Evolutionary conservation across 1,284 basidiomycete genomes (phyloP), one percentile per base, ranked within the genome.

Genomic region (Pascua guehoae): DNA sequence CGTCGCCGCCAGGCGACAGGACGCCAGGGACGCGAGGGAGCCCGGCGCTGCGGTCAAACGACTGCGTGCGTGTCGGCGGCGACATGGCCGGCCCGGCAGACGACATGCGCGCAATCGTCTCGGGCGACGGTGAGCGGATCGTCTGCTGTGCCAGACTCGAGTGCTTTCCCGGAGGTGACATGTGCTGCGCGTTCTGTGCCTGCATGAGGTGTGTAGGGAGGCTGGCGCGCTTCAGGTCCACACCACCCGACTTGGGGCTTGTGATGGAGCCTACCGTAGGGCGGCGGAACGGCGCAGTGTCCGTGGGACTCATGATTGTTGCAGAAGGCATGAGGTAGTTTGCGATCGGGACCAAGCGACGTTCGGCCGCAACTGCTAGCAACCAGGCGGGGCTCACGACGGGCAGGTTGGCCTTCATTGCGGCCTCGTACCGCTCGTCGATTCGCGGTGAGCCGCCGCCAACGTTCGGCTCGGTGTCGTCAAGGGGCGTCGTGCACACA

Each of bases 321-420:
- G 78, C 0, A 82, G 82, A 15, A 78, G 85, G 89, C 16, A 94
- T 84, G 65, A 91, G 87, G 73, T 86, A 91, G 16, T 83, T 81
- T 1, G 88, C 85, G 50, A 93, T 92, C 8, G 91, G 88, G 8
- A 92, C 83, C 84, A 92, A 90, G 89, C 86, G 88, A 71, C 86
- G 86, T 70, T 91, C 88, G 0, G 83, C 73, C 51, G 88, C 84
- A 68, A 92, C 94, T 1, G 91, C 90, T 24, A 93, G 73, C 64
- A 94, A 83, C 91, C 92, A 95, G 43, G 88, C 86, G 0, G 91
- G 91, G 65, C 91, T 88, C 0, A 94, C 89, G 39, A 95, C 85
- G 0, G 92, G 91, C 60, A 95, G 89, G 59, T 89, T 93, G 50
- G 91, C 81, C 72, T 92, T 89, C 51, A 93, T 76, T 0, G 93